phyloP scores from a whole-genome alignment of 1,284 basidiomycete genomes.

The Termitomyces sp. region DNA sequence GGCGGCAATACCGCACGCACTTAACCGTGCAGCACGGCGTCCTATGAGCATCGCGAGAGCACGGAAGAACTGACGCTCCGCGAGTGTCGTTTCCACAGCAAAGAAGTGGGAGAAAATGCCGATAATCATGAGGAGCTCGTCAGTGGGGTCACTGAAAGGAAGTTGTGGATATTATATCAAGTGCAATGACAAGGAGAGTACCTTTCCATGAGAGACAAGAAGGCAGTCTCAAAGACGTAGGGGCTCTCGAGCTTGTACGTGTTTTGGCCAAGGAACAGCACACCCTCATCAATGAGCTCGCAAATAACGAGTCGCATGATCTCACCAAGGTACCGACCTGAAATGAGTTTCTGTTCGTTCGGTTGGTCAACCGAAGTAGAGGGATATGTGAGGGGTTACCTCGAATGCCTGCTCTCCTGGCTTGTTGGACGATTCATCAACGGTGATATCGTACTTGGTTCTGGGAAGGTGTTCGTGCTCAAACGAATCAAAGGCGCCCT shows the following conservation, averaged over 20 bases:
- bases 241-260: conserved; percentile 96
- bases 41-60: conserved; percentile 87
- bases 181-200: conserved; percentile 21
- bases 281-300: conserved; percentile 95
- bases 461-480: conserved; percentile 91
- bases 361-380: neutral
- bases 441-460: conserved; percentile 91
- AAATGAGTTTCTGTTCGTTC: conserved; percentile 84
- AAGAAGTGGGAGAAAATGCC: conserved; percentile 97
- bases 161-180: neutral
- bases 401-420: conserved; percentile 93
- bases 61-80: conserved; percentile 94
- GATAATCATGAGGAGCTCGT: conserved; percentile 93
- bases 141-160: conserved; percentile 80
- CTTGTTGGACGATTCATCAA: conserved; percentile 95
- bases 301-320: conserved; percentile 91
- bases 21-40: conserved; percentile 82
- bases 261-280: conserved; percentile 95
- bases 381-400: conserved; percentile 34
- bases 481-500: conserved; percentile 98
- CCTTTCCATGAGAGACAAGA: conserved; percentile 95
- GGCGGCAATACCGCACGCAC: conserved; percentile 91
- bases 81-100: conserved; percentile 87
- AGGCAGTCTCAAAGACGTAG: conserved; percentile 94
- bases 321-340: conserved; percentile 96